phyloP scores from a whole-genome alignment of 768 basidiomycete genomes.

The Phylloporus sp. region DNA sequence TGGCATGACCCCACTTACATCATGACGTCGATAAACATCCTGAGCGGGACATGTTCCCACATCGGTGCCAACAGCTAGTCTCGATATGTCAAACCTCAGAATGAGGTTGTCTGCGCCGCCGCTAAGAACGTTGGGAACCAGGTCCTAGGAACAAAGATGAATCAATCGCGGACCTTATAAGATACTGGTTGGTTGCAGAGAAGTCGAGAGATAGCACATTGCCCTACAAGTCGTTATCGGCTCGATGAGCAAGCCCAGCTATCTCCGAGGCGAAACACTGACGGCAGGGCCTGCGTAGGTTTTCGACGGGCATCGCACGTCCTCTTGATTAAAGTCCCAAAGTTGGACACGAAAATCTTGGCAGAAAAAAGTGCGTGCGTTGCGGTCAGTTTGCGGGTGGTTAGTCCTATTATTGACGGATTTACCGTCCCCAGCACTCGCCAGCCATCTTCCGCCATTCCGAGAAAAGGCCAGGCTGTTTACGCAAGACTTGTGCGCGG shows the following conservation, averaged over 20 bases:
- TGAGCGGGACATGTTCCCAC: constrained; percentile 13
- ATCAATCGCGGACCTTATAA: constrained; percentile 53
- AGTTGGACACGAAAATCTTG: constrained; percentile 51
- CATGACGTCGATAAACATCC: constrained; percentile 30
- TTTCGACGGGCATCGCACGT: constrained; percentile 39
- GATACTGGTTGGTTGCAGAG: constrained; percentile 57
- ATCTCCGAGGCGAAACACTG: constrained; percentile 28
- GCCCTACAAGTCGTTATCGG: constrained; percentile 38
- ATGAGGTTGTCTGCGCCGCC: constrained; percentile 51
- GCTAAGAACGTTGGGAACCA: constrained; percentile 29
- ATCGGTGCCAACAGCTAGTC: constrained; percentile 23
- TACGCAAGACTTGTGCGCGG: constrained; percentile 56
- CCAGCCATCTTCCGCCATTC: constrained; percentile 55
- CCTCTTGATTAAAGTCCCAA: constrained; percentile 66
- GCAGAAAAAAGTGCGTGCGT: constrained; percentile 7
- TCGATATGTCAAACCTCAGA: constrained; percentile 49
- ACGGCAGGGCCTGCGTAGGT: constrained; percentile 44
- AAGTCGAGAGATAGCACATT: constrained; percentile 71
- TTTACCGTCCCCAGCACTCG: constrained; percentile 66
- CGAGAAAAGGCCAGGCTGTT: constrained; percentile 60
- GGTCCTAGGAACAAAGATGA: constrained; percentile 12
- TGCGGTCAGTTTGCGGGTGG: constrained; percentile 11
- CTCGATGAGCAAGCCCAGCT: constrained; percentile 7
- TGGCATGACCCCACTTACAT: constrained; percentile 19
- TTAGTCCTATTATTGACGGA: constrained; percentile 19